Evolutionary conservation across 2,329 filamentous ascomycete species (phyloP).

Genomic region (Capronia americana): DNA sequence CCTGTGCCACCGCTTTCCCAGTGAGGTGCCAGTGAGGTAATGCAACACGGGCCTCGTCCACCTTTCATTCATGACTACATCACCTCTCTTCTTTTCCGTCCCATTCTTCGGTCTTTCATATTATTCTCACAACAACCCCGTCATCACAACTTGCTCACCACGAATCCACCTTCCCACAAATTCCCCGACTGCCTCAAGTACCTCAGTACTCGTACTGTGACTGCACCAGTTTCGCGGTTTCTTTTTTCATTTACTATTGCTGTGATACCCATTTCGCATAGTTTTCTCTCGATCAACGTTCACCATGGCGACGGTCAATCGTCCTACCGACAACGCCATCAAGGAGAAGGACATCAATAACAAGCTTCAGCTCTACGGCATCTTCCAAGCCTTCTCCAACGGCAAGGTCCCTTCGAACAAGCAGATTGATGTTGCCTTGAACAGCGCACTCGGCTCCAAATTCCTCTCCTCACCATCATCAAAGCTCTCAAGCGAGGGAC

Average conservation of each 20-base stretch:
- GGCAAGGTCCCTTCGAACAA: conserved; percentile 95
- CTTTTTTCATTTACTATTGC: conserved; percentile 13
- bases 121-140: neutral
- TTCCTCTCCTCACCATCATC: conserved; percentile 72
- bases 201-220: neutral
- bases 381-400: conserved; percentile 72
- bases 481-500: conserved; percentile 82
- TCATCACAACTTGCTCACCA: conserved; percentile 5
- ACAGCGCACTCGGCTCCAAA: conserved; percentile 79
- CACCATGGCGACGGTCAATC: conserved; percentile 64
- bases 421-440: conserved; percentile 93
- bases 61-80: conserved; percentile 27
- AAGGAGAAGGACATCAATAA: conserved; percentile 85
- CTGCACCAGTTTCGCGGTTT: conserved; percentile 1
- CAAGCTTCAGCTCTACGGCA: conserved; percentile 90
- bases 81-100: conserved; percentile 14
- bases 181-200: neutral
- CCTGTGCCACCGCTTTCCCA: conserved; percentile 14
- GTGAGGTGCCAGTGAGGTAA: conserved; percentile 23
- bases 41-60: conserved; percentile 13
- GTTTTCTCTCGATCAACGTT: neutral
- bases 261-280: conserved; percentile 32
- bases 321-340: conserved; percentile 72
- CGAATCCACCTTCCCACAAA: conserved; percentile 11
- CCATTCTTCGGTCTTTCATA: neutral